Conservation (phyloP, 2,329 filamentous ascomycete species). For the Paraphaeosphaeria minitans region DNA sequence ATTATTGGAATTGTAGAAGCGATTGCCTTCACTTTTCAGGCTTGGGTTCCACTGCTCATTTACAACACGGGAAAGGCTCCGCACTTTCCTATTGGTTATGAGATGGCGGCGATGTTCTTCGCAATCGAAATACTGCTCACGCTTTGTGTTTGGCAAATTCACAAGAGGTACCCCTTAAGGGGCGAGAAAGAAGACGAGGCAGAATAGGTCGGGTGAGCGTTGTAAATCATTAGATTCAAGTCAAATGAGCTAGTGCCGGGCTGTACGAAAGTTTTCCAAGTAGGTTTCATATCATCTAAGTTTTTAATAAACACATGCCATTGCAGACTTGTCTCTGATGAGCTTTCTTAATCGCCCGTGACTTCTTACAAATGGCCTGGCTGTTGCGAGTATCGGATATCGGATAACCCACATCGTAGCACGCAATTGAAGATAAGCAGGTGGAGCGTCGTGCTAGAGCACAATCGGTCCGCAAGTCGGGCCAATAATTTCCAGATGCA, state of each 20-base stretch:
- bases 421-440: not conserved
- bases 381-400: not conserved
- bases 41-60: slow-evolving; percentile 23
- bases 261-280: too few species aligned
- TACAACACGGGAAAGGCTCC: slow-evolving; percentile 23
- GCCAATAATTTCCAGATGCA: not conserved
- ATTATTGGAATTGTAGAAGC: slow-evolving; percentile 23
- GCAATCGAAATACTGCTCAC: slow-evolving; percentile 24
- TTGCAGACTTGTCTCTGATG: too few species aligned
- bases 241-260: not conserved
- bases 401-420: not conserved
- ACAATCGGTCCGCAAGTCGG: not conserved
- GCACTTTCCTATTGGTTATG: slow-evolving; percentile 30
- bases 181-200: not conserved
- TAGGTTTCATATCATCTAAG: too few species aligned
- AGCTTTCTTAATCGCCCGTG: too few species aligned
- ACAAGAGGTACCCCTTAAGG: slow-evolving; percentile 2
- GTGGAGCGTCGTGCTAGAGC: not conserved
- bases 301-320: too few species aligned
- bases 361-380: not conserved
- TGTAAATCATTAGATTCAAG: not conserved
- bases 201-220: not conserved
- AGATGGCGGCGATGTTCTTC: slow-evolving; percentile 34
- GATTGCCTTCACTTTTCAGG: slow-evolving; percentile 21
- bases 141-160: slow-evolving; percentile 12